Base-by-base conservation (phyloP, 2,329 filamentous ascomycete genomes). In the Xylaria sp. region DNA sequence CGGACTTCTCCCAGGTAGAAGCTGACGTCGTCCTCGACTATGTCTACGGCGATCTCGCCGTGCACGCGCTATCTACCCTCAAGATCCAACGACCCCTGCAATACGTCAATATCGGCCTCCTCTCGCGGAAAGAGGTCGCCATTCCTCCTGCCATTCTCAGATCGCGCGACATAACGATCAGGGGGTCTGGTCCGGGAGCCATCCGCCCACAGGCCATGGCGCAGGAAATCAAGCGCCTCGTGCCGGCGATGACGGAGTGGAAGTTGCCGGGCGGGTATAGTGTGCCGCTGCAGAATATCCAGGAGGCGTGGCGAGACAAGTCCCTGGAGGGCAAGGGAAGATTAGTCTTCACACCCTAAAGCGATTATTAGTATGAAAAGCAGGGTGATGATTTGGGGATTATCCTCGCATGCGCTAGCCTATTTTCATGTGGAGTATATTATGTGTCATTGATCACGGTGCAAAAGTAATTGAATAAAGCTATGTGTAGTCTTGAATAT, bases 11-110 rank as follows among this genome's bases (percentile, higher is more conserved):
- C 1, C 75, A 77, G 9, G 78, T 84, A 0, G 81, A 83, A 44
- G 83, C 84, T 39, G 86, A 89, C 69, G 81, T 89, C 2, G 81
- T 89, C 3, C 78, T 90, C 1, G 87, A 90, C 73, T 90, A 88
- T 73, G 78, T 90, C 8, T 89, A 86, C 76, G 87, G 87, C 0
- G 78, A 81, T 0, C 80, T 83, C 18, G 76, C 82, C 0, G 72
- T 80, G 12, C 81, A 82, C 5, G 76, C 85, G 10, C 78, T 88
- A 8, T 73, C 76, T 5, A 81, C 80, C 3, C 74, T 87, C 20
- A 80, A 77, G 44, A 79, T 81, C 1, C 76, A 75, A 37, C 81
- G 79, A n/a, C 80, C 84, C 0, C 80, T 87, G 28, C 85, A 87
- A 67, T 88, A 85, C 74, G 82, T 89, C 12, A 83, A 85, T 61